phyloP scores from a whole-genome alignment of 306 rosid species.

The Citrullus amarus region DNA sequence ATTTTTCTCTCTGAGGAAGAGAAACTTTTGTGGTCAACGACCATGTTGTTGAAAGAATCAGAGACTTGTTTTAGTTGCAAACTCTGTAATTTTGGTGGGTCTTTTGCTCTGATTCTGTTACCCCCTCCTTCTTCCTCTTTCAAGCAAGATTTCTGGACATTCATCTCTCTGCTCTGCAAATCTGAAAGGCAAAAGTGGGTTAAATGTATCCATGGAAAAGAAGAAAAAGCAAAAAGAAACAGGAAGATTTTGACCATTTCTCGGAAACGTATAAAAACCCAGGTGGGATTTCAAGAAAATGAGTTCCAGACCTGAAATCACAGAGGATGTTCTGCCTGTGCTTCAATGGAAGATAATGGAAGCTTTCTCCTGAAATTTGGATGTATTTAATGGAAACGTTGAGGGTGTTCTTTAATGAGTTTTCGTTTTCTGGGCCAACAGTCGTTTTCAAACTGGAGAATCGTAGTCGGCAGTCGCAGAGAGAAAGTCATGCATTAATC shows the following conservation, averaged over 20 bases:
- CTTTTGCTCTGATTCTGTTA: not conserved
- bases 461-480: not conserved
- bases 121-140: not conserved
- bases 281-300: not conserved
- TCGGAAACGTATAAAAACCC: not conserved
- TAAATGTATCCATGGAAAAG: not conserved
- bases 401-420: not conserved
- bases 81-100: not conserved
- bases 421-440: not conserved
- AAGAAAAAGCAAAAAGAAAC: not conserved
- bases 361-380: not conserved
- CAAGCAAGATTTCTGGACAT: not conserved
- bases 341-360: not conserved
- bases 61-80: not conserved
- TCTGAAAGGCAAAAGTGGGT: not conserved
- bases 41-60: not conserved
- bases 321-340: no score
- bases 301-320: not conserved
- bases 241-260: not conserved
- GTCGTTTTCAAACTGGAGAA: not conserved
- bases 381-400: not conserved
- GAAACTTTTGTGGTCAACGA: not conserved
- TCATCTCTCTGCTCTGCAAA: not conserved
- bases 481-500: not conserved
- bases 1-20: not conserved